These are phyloP conservation scores for Carpinus viminea DNA, from an alignment of 306 rosid species.

Conservation along the genomic window DNA sequence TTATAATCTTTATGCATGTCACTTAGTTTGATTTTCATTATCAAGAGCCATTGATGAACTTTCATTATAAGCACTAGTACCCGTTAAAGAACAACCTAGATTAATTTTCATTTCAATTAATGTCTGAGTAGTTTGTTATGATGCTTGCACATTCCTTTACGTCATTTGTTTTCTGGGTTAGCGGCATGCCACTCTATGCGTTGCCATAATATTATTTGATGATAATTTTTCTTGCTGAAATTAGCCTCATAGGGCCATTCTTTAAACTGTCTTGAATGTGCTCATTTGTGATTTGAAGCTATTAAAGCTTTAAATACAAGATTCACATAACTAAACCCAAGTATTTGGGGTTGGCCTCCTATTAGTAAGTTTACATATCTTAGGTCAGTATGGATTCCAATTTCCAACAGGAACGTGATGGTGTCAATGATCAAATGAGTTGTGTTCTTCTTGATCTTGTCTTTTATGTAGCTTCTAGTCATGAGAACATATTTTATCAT, in stretches of 20 bases:
- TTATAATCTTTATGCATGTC: slow-evolving; percentile 21
- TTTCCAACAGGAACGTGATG: neutral
- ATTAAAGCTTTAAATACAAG: neutral
- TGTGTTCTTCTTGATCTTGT: neutral
- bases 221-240: neutral
- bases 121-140: slow-evolving; percentile 15
- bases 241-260: neutral
- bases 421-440: neutral
- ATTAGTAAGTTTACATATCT: neutral
- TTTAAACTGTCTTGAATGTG: neutral
- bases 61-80: slow-evolving; percentile 16
- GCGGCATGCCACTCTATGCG: neutral
- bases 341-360: neutral
- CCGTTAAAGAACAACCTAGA: slow-evolving; percentile 14
- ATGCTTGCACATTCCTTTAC: slow-evolving; percentile 10
- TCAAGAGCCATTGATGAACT: slow-evolving; percentile 14
- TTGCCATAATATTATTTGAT: neutral
- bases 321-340: neutral
- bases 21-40: slow-evolving; percentile 8
- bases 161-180: neutral
- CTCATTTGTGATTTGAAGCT: neutral
- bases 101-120: slow-evolving; percentile 6
- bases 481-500: neutral
- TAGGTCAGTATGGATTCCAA: neutral
- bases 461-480: neutral